Evolutionary conservation across 805 yeast genomes (phyloP), one percentile per base, ranked within the genome.

Genomic region (Sugiyamaella mastotermitis): DNA sequence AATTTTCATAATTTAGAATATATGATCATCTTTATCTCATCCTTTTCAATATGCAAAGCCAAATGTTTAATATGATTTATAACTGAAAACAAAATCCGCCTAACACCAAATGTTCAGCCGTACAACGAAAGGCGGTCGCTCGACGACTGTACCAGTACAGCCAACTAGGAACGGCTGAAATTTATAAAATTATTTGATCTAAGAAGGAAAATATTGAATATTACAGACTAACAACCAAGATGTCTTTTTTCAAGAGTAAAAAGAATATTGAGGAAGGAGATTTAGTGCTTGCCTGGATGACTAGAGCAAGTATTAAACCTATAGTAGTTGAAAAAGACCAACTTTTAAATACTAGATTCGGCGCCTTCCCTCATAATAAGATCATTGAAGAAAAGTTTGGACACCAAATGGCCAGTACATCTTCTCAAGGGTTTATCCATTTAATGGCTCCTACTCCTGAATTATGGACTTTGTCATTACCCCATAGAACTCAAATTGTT

Each of bases 401-500:
- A 1, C 69, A 85, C 0, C 99, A 92, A 56, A 75, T 90, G 52
- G 73, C 87, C 3, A 61, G 72, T 25, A 63, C 72, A 10, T 74
- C 83, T 14, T 69, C 76, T 5, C 76, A 74, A 44, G 95, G 95
- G 0, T 92, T 87, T 56, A 76, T 92, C 34, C 94, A 90, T 55
- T 66, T 92, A 10, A 61, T 92, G 33, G 88, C 83, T 44, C 97
- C 98, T 1, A 80, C 94, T 0, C 88, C 99, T 0, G 99, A 92
- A 60, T 64, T 92, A 16, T 92, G 99, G 99, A 83, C 96, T 0
- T 54, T 85, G n/a, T 84, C 97, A 0, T 66, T 92, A 24, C 97
- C 98, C 2, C 99, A 92, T 57, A 71, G 99, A 60, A 92, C 99
- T 0, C 99, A 92, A 64, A 92, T 92, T 48, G 97, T 92, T 1